phyloP scores from a whole-genome alignment of 352 stramenopile genomes.

The Nothophytophthora sp. region DNA sequence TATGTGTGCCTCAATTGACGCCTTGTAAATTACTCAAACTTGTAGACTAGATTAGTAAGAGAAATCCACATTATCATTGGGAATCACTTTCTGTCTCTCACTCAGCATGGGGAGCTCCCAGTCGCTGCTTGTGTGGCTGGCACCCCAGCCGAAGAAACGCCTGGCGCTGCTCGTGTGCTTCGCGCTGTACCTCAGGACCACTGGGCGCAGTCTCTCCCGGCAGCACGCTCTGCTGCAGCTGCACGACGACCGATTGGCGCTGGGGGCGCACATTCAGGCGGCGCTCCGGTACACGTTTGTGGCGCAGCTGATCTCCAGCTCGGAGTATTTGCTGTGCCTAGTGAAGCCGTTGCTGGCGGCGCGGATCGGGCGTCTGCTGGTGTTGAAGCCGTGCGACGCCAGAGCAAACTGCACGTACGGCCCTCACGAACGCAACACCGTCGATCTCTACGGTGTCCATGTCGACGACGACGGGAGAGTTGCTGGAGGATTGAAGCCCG shows the following conservation, averaged over 20 bases:
- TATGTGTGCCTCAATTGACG: no score
- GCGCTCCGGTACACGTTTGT: constrained; percentile 46
- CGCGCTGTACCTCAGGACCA: constrained; percentile 24
- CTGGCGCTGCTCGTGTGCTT: constrained; percentile 16
- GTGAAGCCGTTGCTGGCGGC: constrained; percentile 50
- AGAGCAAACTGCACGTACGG: constrained; percentile 43
- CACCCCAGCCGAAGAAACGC: no score
- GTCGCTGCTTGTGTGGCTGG: no score
- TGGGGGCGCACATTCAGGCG: constrained; percentile 9
- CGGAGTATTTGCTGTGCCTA: constrained; percentile 56
- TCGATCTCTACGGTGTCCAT: constrained; percentile 68
- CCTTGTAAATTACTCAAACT: no score
- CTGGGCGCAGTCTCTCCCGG: constrained; percentile 14
- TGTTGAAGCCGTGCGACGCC: constrained; percentile 34
- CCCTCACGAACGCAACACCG: constrained; percentile 45
- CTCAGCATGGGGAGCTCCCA: no score
- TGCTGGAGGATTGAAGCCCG: no score
- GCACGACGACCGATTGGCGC: constrained; percentile 17
- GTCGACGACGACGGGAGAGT: no score
- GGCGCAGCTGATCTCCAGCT: constrained; percentile 51
- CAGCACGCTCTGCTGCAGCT: constrained; percentile 24
- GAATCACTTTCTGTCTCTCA: no score
- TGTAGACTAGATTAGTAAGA: no score
- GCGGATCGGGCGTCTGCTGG: constrained; percentile 44
- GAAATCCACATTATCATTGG: no score